Conservation (phyloP, 345 rosid species). For the Geranium brycei region DNA sequence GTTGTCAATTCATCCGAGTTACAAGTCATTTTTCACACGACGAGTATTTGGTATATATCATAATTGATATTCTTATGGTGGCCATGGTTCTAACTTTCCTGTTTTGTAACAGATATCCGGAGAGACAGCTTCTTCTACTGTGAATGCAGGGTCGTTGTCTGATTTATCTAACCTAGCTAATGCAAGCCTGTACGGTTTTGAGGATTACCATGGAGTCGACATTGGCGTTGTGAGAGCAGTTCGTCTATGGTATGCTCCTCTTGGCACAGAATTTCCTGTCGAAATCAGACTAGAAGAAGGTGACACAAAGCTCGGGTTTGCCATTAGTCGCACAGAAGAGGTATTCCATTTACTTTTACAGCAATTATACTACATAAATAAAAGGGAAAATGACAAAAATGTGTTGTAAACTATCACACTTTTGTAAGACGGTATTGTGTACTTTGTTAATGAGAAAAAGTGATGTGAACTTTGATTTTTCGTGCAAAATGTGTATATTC, state of each 20-base stretch:
- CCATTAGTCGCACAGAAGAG: constrained; percentile 98
- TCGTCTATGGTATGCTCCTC: constrained; percentile 83
- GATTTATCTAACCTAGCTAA: constrained; percentile 68
- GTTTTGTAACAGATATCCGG: constrained; percentile 59
- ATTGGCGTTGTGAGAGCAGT: constrained; percentile 91
- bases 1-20: too few relatives aligned
- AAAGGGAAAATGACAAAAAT: too few relatives aligned
- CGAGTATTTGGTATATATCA: too few relatives aligned
- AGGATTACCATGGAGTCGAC: constrained; percentile 96
- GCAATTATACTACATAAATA: neutral
- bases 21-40: too few relatives aligned
- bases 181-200: constrained; percentile 81
- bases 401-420: too few relatives aligned
- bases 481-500: too few relatives aligned
- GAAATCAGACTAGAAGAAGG: constrained; percentile 63
- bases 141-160: constrained; percentile 67
- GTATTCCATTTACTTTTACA: constrained; percentile 15
- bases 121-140: constrained; percentile 81
- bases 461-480: too few relatives aligned
- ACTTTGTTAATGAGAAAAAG: too few relatives aligned
- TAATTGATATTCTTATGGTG: too few relatives aligned
- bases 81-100: neutral
- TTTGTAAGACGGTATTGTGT: too few relatives aligned
- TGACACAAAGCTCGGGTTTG: constrained; percentile 81
- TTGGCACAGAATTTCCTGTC: constrained; percentile 49